Evolutionary conservation across 176 grass and related monocot genomes (phyloP).

Genomic region (Oryza officinalis): DNA sequence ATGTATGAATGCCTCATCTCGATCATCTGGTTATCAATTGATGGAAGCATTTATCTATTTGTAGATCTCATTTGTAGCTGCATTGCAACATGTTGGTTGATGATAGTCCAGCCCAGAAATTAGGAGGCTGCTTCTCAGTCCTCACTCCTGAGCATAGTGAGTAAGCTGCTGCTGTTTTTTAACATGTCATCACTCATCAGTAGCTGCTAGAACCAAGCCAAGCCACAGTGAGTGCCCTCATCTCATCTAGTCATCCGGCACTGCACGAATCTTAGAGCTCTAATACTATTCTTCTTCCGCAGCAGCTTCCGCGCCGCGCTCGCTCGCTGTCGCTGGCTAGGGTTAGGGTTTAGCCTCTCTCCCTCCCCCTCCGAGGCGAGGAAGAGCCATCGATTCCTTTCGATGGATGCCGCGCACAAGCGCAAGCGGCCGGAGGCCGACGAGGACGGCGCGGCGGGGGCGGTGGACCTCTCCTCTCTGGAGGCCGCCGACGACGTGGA

Average conservation of each 20-base stretch:
- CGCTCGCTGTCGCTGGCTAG: constrained; percentile 12
- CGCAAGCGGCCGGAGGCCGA: constrained; percentile 50
- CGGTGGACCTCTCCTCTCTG: constrained; percentile 58
- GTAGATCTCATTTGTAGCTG: not conserved
- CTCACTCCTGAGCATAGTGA: too few relatives aligned
- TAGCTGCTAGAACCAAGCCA: too few relatives aligned
- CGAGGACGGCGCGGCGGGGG: not conserved
- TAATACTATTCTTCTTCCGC: constrained; percentile 8
- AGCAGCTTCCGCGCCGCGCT: not conserved
- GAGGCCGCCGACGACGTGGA: constrained; percentile 61
- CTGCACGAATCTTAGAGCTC: constrained; percentile 10
- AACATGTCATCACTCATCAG: too few relatives aligned
- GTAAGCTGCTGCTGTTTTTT: not conserved
- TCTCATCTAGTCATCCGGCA: not conserved
- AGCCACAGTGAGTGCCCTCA: too few relatives aligned
- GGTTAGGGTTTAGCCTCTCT: constrained; percentile 26
- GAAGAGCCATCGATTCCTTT: not conserved
- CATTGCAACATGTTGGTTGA: not conserved
- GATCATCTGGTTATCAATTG: not conserved
- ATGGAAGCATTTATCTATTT: not conserved
- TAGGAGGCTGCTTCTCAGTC: too few relatives aligned
- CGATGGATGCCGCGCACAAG: constrained; percentile 43
- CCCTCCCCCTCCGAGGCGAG: not conserved
- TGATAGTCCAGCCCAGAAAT: not conserved
- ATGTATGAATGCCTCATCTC: not conserved